Base-by-base conservation (phyloP, 2,329 filamentous ascomycete genomes). In the Colletotrichum trifolii region DNA sequence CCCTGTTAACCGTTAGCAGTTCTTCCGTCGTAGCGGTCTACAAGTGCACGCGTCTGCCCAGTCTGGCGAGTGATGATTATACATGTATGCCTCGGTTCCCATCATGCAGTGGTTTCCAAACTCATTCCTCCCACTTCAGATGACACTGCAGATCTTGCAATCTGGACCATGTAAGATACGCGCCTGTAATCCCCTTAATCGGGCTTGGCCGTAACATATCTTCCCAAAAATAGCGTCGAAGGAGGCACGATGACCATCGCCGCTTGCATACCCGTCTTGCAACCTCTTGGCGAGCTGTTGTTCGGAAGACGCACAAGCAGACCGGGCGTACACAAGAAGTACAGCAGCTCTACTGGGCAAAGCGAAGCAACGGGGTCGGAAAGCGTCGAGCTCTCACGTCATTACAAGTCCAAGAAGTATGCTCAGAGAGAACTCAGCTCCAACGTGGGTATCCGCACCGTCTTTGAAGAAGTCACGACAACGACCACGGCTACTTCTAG, bases 81-180 rank as follows among this genome's bases (percentile, higher is more conserved):
- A 71, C 69, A 1, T 74, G 72, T 71, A 64, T 2, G 60, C 39
- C 6, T 13, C 25, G 6, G 5, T 3, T 13, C 17, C 17, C 13
- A 2, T 4, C 12, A 12, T 46, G 4, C 12, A 12, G 8, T 33
- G n/a, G 10, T 25, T 2, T n/a, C 2, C 12, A 6, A n/a, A 25
- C 35, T 48, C 2, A 15, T 35, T 10, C 34, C 12, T 10, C 3
- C 8, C 9, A 2, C 36, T 12, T 8, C 48, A 76, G 71, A 73
- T 49, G 74, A 76, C 17, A 81, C 78, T 5, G 75, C 76, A 0
- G 78, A 81, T 15, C 71, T 82, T 4, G 73, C 81, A 1, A 76
- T 82, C 36, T 83, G 81, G 81, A 82, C 81, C 7, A 74, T 76
- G 79, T 81, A 74, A 73, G 70, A 54, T 25, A 35, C 11, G 10